Evolutionary conservation across 805 yeast species (phyloP), one percentile per base, ranked within the genome.

Genomic region (Wickerhamiella allomyrinae): DNA sequence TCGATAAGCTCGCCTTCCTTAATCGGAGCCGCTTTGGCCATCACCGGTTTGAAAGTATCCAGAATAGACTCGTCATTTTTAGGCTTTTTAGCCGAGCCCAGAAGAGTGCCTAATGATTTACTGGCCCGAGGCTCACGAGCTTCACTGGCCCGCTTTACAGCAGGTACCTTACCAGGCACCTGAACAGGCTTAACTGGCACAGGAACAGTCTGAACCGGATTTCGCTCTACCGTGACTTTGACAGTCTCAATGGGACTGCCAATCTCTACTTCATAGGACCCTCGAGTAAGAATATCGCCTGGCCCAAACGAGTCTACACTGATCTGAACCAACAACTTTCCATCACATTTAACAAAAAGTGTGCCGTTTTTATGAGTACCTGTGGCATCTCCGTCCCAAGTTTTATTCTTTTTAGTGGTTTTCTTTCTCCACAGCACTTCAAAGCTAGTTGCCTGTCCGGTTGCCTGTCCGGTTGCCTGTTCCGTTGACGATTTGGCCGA

Each of bases 321-420:
- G 45, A 51, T 48, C 67, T 63, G 42, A 61, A 50, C 46, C 13
- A 55, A 13, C 11, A 37, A 37, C n/a, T 43, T 44, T 2, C 51
- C 54, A 9, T 53, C 60, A 40, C 54, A 56, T 35, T 53, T 53
- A 8, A 63, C 37, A 0, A 52, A 24, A 1, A 56, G 57, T 3
- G 29, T 15, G 1, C 45, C 48, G 14, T 25, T 47, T 10, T 41
- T 43, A 23, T 48, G 47, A n/a, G 60, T 51, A 13, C 79, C 62
- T 25, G 62, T 59, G 0, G 95, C 97, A 61, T 91, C 97, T 2
- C 94, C 94, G 42, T 84, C 93, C 98, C 98, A 91, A 0, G 85
- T 77, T 57, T 87, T 87, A 58, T 86, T 76, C 66, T 89, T 85
- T 60, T 81, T 84, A 24, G 63, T 67, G 0, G 89, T 66, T 34